phyloP scores from a whole-genome alignment of 179 eudicot genomes.

The Vitellaria paradoxa region DNA sequence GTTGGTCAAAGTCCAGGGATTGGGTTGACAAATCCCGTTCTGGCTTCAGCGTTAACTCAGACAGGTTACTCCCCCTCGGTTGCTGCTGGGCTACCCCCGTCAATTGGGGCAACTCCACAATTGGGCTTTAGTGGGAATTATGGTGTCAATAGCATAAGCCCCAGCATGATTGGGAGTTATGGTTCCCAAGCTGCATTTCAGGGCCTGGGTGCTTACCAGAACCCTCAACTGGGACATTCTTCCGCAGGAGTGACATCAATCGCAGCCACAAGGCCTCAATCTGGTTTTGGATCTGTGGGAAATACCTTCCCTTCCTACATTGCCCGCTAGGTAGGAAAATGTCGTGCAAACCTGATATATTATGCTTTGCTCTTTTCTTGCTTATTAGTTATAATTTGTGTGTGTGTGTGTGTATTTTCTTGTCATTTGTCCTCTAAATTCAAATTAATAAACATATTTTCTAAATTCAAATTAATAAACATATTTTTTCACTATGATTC shows the following conservation, averaged over 20 bases:
- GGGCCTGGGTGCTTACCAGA: slow-evolving; percentile 40
- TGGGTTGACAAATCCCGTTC: slow-evolving; percentile 27
- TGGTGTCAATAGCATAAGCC: slow-evolving; percentile 32
- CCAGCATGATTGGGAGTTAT: slow-evolving; percentile 32
- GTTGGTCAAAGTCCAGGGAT: slow-evolving; percentile 34
- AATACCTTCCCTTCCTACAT: slow-evolving; percentile 20
- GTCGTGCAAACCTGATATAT: background rate
- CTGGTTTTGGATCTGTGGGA: slow-evolving; percentile 28
- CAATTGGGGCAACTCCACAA: slow-evolving; percentile 5
- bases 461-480: too few species aligned
- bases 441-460: too few species aligned
- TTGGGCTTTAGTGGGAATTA: slow-evolving; percentile 28
- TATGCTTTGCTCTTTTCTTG: background rate
- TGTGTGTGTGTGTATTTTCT: too few species aligned
- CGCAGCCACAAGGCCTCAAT: slow-evolving; percentile 22
- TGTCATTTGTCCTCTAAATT: too few species aligned
- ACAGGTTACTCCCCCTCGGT: background rate
- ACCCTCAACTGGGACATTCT: slow-evolving; percentile 32
- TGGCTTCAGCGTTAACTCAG: slow-evolving; percentile 23
- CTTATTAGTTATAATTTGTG: too few species aligned
- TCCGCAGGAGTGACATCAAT: slow-evolving; percentile 22
- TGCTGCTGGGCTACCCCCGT: slow-evolving; percentile 18
- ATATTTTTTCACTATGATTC: too few species aligned
- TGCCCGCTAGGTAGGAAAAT: slow-evolving; percentile 34
- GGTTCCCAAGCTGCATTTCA: slow-evolving; percentile 36